Evolutionary conservation across 352 stramenopile species (phyloP).

Genomic region (Pythium scleroteichum): DNA sequence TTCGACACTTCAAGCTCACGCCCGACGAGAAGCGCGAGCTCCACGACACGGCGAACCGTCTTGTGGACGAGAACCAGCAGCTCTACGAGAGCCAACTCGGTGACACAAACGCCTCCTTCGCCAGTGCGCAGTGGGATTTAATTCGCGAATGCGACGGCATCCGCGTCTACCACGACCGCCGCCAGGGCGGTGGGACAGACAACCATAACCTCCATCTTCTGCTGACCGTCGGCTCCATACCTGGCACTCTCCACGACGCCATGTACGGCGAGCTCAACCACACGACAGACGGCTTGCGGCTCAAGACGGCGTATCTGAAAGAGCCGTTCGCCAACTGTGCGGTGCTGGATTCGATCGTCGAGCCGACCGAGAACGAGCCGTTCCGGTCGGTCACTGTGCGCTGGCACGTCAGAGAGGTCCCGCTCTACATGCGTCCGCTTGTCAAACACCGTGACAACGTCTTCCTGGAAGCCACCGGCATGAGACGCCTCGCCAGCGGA

Average conservation of each 20-base stretch:
- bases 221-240: conserved; percentile 36
- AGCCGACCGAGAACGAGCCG: conserved; percentile 38
- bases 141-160: conserved; percentile 44
- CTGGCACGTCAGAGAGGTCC: conserved; percentile 50
- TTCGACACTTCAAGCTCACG: conserved; percentile 40
- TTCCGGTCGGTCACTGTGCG: conserved; percentile 59
- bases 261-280: conserved; percentile 53
- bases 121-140: conserved; percentile 41
- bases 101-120: conserved; percentile 31
- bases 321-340: conserved; percentile 45
- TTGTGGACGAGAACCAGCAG: conserved; percentile 41
- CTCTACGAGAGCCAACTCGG: conserved; percentile 47
- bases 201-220: conserved; percentile 14
- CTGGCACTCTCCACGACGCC: conserved; percentile 51
- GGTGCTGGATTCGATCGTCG: conserved; percentile 44
- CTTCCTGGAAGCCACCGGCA: conserved; percentile 55
- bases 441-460: conserved; percentile 53
- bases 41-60: conserved; percentile 35
- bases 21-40: conserved; percentile 48
- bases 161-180: conserved; percentile 46
- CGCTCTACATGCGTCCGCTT: conserved; percentile 39
- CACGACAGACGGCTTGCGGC: conserved; percentile 41
- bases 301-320: conserved; percentile 51
- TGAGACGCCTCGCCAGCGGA: conserved; percentile 33
- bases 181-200: conserved; percentile 9